Evolutionary conservation across 1,284 basidiomycete genomes (phyloP).

Genomic region (Grifola frondosa): DNA sequence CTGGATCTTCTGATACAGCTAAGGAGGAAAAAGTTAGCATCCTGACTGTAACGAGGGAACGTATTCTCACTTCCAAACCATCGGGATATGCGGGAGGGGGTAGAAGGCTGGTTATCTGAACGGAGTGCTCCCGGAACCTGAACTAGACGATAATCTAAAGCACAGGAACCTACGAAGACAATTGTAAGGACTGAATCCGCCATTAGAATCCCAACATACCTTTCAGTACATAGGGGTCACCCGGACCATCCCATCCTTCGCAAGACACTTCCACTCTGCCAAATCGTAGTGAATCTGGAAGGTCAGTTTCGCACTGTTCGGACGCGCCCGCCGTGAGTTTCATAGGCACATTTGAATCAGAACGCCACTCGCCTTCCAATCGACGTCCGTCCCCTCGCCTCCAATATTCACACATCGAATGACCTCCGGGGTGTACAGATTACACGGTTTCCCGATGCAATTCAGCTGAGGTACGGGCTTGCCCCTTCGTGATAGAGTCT

Average conservation of each 20-base stretch:
- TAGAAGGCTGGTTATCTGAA: conserved; percentile 21
- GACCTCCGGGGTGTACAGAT: conserved; percentile 77
- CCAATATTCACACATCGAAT: conserved; percentile 83
- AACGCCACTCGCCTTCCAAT: conserved; percentile 71
- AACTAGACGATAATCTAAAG: conserved; percentile 76
- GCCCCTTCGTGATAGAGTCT: conserved; percentile 69
- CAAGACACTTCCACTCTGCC: conserved; percentile 84
- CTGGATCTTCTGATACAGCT: conserved; percentile 17
- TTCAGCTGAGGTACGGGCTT: conserved; percentile 73
- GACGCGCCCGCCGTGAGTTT: conserved; percentile 18
- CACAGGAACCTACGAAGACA: conserved; percentile 67
- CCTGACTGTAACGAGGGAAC: not conserved
- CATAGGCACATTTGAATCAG: not conserved
- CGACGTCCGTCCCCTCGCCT: conserved; percentile 70
- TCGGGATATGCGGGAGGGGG: conserved; percentile 18
- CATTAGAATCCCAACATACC: no score
- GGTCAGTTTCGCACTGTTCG: conserved; percentile 84
- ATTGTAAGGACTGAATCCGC: not conserved
- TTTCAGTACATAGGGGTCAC: conserved; percentile 83
- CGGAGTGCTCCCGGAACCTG: conserved; percentile 56
- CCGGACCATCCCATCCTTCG: conserved; percentile 82
- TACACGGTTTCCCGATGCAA: conserved; percentile 81
- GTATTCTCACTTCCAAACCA: conserved; percentile 24
- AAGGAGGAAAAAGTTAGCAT: not conserved
- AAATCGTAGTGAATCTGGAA: conserved; percentile 78